Evolutionary conservation across 495 filamentous ascomycete species (phyloP), one percentile per base, ranked within the genome.

Genomic region (Oleoguttula mirabilis): DNA sequence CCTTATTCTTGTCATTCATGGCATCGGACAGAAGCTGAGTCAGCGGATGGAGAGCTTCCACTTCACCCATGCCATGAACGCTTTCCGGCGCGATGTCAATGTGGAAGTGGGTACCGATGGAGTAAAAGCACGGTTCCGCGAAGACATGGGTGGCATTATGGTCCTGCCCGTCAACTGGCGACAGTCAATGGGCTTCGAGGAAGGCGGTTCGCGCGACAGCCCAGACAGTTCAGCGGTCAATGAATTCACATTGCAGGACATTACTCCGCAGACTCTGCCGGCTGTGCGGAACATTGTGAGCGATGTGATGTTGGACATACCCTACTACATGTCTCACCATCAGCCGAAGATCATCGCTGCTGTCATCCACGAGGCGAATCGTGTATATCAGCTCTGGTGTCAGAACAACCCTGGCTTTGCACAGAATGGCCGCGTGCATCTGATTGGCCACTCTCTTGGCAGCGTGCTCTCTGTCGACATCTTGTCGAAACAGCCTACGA

Each of bases 261-360:
- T 98, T 48, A 94, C 90, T 3, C 87, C 84, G 0, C 70, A 77
- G n/a, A 84, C 85, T 0, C 81, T 98, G 35, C 85, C 88, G 0
- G 83, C 82, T 3, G 80, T 98, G 0, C 77, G 90, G 8, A 82
- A 80, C 49, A 70, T 98, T 50, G 87, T 98, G 47, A 87, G 82
- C 40, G 90, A 98, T 57, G 86, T 98, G 41, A 93, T 98, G 84
- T 76, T 94, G 4, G 90, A 98, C 56, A 85, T 98, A 24, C 90
- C 90, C 0, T 94, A 93, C 52, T 98, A 96, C 61, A 75, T 98
- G 48, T 94, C 88, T 1, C 82, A 90, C 51, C 90, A 94, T 61
- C 90, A 95, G 51, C 76, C 80, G 1, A 93, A 84, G 61, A 96
- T 98, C 87, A 79, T 93, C 21, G 70, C 77, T 39, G 88, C 88